phyloP scores from a whole-genome alignment of 441 rosid genomes.

The Arabidopsis hybrid region DNA sequence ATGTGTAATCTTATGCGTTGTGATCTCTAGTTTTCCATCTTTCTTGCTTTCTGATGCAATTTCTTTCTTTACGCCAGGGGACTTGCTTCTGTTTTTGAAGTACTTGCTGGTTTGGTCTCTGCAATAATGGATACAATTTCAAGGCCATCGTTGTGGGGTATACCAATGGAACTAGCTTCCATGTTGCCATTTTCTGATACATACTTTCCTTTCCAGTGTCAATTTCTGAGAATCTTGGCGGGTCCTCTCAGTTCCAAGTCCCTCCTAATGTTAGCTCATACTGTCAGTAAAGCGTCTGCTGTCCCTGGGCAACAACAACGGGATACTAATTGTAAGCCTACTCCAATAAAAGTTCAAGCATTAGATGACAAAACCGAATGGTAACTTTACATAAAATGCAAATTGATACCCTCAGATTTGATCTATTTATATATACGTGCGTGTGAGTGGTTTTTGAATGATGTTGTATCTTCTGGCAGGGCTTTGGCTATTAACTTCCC shows the following conservation, averaged over 20 bases:
- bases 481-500: slow-evolving; percentile 83
- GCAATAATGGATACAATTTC: slow-evolving; percentile 61
- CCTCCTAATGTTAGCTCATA: slow-evolving; percentile 54
- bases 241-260: slow-evolving; percentile 58
- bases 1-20: neutral
- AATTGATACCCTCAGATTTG: neutral
- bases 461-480: slow-evolving; percentile 54
- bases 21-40: slow-evolving; percentile 10
- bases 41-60: slow-evolving; percentile 23
- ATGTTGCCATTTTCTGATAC: slow-evolving; percentile 69
- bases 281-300: slow-evolving; percentile 41
- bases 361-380: slow-evolving; percentile 68
- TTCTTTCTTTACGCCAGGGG: slow-evolving; percentile 59
- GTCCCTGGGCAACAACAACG: slow-evolving; percentile 32
- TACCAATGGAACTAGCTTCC: slow-evolving; percentile 63
- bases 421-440: neutral
- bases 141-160: slow-evolving; percentile 78
- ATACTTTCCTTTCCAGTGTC: slow-evolving; percentile 64
- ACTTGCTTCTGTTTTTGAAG: slow-evolving; percentile 59
- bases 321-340: slow-evolving; percentile 42
- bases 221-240: slow-evolving; percentile 52
- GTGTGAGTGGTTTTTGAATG: slow-evolving; percentile 5
- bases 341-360: slow-evolving; percentile 41
- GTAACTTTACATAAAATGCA: slow-evolving; percentile 47
- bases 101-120: slow-evolving; percentile 60